Evolutionary conservation across 805 yeast species (phyloP), one percentile per base, ranked within the genome.

Genomic region (Blastobotrys chiropterorum): DNA sequence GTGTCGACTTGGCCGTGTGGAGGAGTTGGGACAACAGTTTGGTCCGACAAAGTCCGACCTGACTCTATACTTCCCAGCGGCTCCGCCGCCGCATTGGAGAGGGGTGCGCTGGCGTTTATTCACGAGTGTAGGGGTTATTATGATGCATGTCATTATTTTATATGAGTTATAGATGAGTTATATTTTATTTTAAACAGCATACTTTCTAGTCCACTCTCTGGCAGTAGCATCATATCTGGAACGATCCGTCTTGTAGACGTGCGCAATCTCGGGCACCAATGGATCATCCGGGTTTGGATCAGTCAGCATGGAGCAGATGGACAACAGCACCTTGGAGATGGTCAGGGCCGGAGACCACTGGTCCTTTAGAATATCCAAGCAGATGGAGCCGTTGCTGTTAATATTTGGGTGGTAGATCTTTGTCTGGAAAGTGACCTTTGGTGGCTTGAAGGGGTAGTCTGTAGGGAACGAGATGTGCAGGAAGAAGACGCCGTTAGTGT

Each of bases 251-350:
- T 90, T 90, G 77, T 90, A 95, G 58, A 90, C 81, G 67, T 92
- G 95, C 48, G 98, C 98, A 64, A 94, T 94, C 72, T 94, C 99
- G 19, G 98, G 97, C 41, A 94, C 99, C 69, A 94, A 81, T 56
- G 99, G 99, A 77, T 94, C 99, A 69, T 94, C 99, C 39, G 98
- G 98, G 67, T 92, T 92, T 49, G 99, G 98, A 71, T 94, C 98
- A 30, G 98, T 92, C 67, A 94, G 80, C 70, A 94, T 76, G 14
- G 98, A 92, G 69, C 97, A 90, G 65, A 94, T 92, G 34, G 97
- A 90, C 62, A 94, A 79, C 60, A 94, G 79, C 53, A 94, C 96
- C 75, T 94, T 94, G 17, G 98, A 89, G 61, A 94, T 88, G 48
- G 98, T 94, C 67, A 94, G 78, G 38, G 97, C 98, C 21, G 99